Percentiles rank a stretch among this genome's conserved stretches.
phyloP scores from a whole-genome alignment of 2,329 filamentous ascomycete species.

The Cordyceps farinosa region DNA sequence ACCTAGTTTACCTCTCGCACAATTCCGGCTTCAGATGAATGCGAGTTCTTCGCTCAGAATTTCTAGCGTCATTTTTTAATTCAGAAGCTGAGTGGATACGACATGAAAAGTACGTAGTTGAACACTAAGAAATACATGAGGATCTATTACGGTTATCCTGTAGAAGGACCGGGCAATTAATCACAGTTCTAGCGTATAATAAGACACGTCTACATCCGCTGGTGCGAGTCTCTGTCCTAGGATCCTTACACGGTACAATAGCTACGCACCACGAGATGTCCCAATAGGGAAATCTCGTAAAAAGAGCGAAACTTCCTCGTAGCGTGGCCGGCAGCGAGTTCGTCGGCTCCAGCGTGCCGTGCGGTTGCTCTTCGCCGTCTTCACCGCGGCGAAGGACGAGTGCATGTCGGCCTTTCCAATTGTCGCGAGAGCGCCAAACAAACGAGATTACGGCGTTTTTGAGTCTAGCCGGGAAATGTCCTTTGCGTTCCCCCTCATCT shows the following conservation, averaged over 20 bases:
- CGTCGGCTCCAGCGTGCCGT: not conserved
- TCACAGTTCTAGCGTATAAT: no score
- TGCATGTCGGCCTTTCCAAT: constrained; percentile 5
- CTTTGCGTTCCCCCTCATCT: not conserved
- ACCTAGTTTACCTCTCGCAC: no score
- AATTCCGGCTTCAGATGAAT: no score
- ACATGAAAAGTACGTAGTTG: no score
- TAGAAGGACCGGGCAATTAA: no score
- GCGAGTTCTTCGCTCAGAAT: no score
- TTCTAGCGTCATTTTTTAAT: no score
- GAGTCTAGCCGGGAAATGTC: not conserved
- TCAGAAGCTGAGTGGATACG: no score
- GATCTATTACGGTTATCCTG: no score
- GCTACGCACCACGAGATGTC: constrained; percentile 6
- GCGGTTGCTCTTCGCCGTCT: not conserved
- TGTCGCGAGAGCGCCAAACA: constrained; percentile 7
- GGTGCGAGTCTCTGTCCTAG: no score
- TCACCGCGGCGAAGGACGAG: constrained; percentile 5
- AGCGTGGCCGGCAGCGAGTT: not conserved
- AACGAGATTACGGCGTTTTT: not conserved
- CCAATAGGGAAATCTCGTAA: constrained; percentile 5
- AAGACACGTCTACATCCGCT: no score
- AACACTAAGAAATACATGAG: no score
- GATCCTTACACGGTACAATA: not conserved
- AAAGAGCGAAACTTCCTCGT: not conserved